Evolutionary conservation across 768 basidiomycete genomes (phyloP), one percentile per base, ranked within the genome.

Genomic region (Pulveroboletus sp.): DNA sequence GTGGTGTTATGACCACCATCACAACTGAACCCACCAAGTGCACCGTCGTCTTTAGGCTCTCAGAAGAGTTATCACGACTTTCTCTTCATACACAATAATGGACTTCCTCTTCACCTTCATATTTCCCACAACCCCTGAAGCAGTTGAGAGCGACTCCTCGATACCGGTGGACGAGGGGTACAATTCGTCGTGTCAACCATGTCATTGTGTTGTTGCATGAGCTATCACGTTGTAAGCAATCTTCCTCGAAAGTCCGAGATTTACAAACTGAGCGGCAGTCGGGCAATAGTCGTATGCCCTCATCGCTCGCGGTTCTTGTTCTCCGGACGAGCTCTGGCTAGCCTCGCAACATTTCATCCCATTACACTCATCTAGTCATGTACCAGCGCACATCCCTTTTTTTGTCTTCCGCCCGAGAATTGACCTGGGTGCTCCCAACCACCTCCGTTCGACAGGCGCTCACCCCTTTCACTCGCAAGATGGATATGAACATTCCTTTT

Each of bases 151-250:
- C 7, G 31, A 6, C 14, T 41, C 53, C 4, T 45, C 55, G 40
- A 47, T 57, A 21, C 62, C 59, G 8, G 51, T 46, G 9, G 40
- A 60, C 50, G 17, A 57, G 17, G 11, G 12, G 4, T 9, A 14
- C 9, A n/a, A 27, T 38, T 14, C 25, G 1, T 3, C 44, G 7
- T 10, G 35, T 9, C 25, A 5, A 12, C 3, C 63, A 61, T 20
- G 54, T 60, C 32, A 43, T 63, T 17, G 50, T 36, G 47, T 65
- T n/a, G n/a, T n/a, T n/a, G n/a, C n/a, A n/a, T n/a, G n/a, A n/a
- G 8, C 27, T 29, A 29, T 11, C 8, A 9, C 12, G 27, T 29
- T 29, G 27, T 29, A 29, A 29, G 27, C 27, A 33, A 45, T 61
- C 23, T 20, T n/a, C 37, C 17, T 40, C 29, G n/a, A 16, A 17